Percentiles rank a stretch among this genome's conserved stretches.
phyloP scores from a whole-genome alignment of 192 early-diverging fungal genomes.

The Coemansia sp. region DNA sequence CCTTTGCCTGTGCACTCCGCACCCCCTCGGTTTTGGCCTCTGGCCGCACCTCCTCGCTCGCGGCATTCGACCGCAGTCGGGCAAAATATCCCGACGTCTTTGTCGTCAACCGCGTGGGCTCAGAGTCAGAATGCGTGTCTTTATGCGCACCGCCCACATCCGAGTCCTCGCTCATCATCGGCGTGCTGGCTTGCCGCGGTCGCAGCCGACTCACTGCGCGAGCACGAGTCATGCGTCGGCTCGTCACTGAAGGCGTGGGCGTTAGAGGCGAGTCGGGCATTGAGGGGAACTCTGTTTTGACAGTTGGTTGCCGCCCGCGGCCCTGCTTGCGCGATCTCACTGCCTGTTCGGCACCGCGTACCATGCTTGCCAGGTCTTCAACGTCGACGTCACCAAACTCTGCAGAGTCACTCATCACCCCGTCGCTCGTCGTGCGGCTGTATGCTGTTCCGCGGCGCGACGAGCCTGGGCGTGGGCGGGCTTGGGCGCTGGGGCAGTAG shows the following conservation, averaged over 20 bases:
- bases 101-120: conserved; percentile 7
- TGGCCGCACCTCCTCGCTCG: conserved; percentile 48
- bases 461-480: conserved; percentile 3
- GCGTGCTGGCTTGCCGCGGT: conserved; percentile 5
- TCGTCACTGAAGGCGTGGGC: background rate
- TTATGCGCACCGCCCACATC: background rate
- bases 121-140: background rate
- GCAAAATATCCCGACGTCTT: conserved; percentile 39
- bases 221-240: background rate
- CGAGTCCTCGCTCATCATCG: conserved; percentile 1
- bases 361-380: conserved; percentile 50
- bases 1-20: conserved; percentile 41
- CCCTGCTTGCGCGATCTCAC: conserved; percentile 47
- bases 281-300: conserved; percentile 20
- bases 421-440: conserved; percentile 21
- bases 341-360: conserved; percentile 46
- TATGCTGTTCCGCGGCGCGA: conserved; percentile 6
- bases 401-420: conserved; percentile 25
- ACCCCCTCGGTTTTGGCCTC: conserved; percentile 48
- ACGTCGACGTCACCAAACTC: conserved; percentile 46
- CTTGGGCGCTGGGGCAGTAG: conserved; percentile 59
- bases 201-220: conserved; percentile 10
- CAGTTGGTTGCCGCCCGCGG: conserved; percentile 20
- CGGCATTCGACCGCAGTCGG: conserved; percentile 48
- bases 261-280: conserved; percentile 38